Conservation (phyloP, 2,329 filamentous ascomycete genomes). For the Periconia macrospinosa region DNA sequence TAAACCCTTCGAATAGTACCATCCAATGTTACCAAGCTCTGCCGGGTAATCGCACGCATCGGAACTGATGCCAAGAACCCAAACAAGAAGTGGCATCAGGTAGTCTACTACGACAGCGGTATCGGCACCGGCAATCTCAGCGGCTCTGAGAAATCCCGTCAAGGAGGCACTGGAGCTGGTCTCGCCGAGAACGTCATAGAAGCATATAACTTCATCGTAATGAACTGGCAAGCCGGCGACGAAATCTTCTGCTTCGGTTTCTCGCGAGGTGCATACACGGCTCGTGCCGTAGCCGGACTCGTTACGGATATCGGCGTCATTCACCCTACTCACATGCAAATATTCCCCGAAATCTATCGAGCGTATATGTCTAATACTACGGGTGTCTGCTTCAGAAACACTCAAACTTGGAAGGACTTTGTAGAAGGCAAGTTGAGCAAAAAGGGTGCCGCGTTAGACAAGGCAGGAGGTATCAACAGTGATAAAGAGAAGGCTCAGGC, state of each 20-base stretch:
- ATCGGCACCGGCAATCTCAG: conserved; percentile 37
- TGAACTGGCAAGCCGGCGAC: conserved; percentile 54
- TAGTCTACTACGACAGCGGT: conserved; percentile 42
- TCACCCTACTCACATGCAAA: conserved; percentile 47
- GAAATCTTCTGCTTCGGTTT: conserved; percentile 53
- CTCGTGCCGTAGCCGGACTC: conserved; percentile 45
- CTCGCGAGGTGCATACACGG: conserved; percentile 52
- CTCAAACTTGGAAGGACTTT: conserved; percentile 32
- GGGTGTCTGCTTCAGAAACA: conserved; percentile 26
- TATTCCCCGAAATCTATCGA: conserved; percentile 48
- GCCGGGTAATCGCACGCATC: conserved; percentile 34
- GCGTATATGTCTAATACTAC: conserved; percentile 36
- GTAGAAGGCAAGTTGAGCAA: conserved; percentile 39
- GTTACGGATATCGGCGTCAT: conserved; percentile 52
- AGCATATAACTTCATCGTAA: conserved; percentile 54
- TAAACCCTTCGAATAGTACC: conserved; percentile 15
- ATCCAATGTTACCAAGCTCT: conserved; percentile 41
- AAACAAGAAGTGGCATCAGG: conserved; percentile 35
- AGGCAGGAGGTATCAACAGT: conserved; percentile 22
- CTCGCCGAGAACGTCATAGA: conserved; percentile 53
- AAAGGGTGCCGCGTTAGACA: conserved; percentile 18
- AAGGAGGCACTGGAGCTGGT: conserved; percentile 49
- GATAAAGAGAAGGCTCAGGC: conserved; percentile 24
- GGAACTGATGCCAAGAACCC: conserved; percentile 25
- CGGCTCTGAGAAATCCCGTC: conserved; percentile 24